Percentiles rank a stretch among this genome's conserved stretches.
Conservation (phyloP, 129 eudicot species). For the Escallonia rubra region DNA sequence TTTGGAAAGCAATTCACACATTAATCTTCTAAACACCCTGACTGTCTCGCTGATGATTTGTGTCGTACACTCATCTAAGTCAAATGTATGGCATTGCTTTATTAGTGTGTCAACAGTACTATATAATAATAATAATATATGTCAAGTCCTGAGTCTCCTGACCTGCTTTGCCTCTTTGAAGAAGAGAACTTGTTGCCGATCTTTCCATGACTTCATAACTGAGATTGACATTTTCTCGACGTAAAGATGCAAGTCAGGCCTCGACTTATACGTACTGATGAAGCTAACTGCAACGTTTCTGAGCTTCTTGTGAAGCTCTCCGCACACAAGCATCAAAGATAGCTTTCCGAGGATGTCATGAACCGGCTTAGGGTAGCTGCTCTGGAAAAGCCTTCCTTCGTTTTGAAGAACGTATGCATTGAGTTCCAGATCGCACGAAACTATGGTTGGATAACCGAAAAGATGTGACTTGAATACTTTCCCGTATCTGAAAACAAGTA, state of each 20-base stretch:
- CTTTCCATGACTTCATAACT: conserved; percentile 19
- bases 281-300: conserved; percentile 28
- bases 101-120: too few species aligned
- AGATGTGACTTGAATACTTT: conserved; percentile 33
- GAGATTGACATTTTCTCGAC: conserved; percentile 19
- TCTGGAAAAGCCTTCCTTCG: conserved; percentile 35
- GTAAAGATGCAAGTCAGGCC: conserved; percentile 17
- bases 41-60: too few species aligned
- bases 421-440: conserved; percentile 39
- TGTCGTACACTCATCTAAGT: too few species aligned
- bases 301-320: conserved; percentile 38
- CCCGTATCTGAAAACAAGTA: conserved; percentile 28
- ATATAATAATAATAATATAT: not conserved
- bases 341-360: conserved; percentile 35
- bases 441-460: conserved; percentile 27
- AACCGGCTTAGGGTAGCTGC: conserved; percentile 38
- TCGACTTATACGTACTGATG: conserved; percentile 14
- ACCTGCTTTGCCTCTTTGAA: conserved; percentile 36
- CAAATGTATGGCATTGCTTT: too few species aligned
- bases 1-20: too few species aligned
- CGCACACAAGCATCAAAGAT: conserved; percentile 39
- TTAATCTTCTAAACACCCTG: too few species aligned
- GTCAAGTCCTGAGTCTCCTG: not conserved
- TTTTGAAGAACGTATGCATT: conserved; percentile 37
- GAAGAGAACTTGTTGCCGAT: conserved; percentile 5